Conservation (phyloP, 192 early-diverging fungal genomes). For the Cladochytrium replicatum region DNA sequence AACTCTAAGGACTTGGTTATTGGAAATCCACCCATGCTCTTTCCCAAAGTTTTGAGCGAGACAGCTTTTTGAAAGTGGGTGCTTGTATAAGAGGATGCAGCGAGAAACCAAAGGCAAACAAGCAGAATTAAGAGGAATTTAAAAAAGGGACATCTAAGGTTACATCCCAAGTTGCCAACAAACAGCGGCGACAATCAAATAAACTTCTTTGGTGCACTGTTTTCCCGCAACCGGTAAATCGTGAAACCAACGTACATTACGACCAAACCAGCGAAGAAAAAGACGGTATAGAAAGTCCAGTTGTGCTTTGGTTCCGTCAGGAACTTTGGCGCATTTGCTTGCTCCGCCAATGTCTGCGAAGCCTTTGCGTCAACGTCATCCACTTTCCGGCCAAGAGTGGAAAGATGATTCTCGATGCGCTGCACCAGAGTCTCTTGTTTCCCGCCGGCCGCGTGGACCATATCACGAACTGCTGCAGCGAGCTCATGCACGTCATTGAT, state of each 20-base stretch:
- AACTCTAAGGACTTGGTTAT: too few relatives aligned
- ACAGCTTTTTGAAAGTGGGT: too few relatives aligned
- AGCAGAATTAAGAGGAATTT: too few relatives aligned
- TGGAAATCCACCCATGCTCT: too few relatives aligned
- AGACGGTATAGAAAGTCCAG: constrained; percentile 3
- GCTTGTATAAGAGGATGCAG: too few relatives aligned
- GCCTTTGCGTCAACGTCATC: constrained; percentile 10
- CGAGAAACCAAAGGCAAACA: too few relatives aligned
- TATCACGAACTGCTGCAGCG: too few relatives aligned
- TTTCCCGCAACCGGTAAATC: constrained; percentile 11
- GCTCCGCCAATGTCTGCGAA: constrained; percentile 2
- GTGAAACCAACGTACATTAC: constrained; percentile 14
- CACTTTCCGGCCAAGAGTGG: constrained; percentile 5
- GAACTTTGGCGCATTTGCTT: background rate
- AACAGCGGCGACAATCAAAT: too few relatives aligned
- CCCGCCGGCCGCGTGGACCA: background rate
- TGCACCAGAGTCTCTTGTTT: background rate
- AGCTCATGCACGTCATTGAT: constrained; percentile 1
- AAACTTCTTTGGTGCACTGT: constrained; percentile 9
- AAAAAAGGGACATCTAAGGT: too few relatives aligned
- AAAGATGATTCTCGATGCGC: constrained; percentile 3
- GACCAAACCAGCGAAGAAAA: constrained; percentile 15
- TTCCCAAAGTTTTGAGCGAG: too few relatives aligned
- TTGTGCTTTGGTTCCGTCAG: background rate
- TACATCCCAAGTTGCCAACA: too few relatives aligned